phyloP scores from a whole-genome alignment of 495 filamentous ascomycete species.

The Annulohypoxylon maeteangense region DNA sequence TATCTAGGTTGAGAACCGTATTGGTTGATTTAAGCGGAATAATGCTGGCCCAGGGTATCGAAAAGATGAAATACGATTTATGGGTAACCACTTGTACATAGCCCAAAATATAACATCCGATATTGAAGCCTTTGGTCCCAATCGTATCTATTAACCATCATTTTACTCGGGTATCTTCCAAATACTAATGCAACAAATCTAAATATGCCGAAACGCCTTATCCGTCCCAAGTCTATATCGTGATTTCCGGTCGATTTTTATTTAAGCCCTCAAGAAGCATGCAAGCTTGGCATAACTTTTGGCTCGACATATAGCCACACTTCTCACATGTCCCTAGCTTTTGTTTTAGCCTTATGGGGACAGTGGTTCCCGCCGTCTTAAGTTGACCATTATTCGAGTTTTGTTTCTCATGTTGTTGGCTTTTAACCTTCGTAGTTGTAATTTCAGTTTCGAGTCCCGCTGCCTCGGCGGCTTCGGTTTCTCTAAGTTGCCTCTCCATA shows the following conservation, averaged over 20 bases:
- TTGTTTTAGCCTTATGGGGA: conserved; percentile 60
- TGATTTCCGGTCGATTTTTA: conserved; percentile 84
- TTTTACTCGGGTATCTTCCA: conserved; percentile 41
- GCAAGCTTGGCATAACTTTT: conserved; percentile 95
- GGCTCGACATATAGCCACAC: conserved; percentile 96
- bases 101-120: conserved; percentile 35
- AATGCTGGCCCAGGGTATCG: not conserved
- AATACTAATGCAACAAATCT: conserved; percentile 20
- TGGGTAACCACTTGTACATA: conserved; percentile 32
- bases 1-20: conserved; percentile 62
- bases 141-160: conserved; percentile 3
- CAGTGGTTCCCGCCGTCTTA: conserved; percentile 41
- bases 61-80: conserved; percentile 14
- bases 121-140: conserved; percentile 20
- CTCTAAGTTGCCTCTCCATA: conserved; percentile 82
- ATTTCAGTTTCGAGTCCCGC: conserved; percentile 76
- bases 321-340: conserved; percentile 84
- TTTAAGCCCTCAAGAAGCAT: conserved; percentile 89
- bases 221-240: conserved; percentile 60
- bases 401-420: conserved; percentile 33
- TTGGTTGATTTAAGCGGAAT: conserved; percentile 48
- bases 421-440: conserved; percentile 50
- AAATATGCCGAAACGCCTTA: conserved; percentile 24
- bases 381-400: conserved; percentile 21
- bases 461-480: conserved; percentile 69